Evolutionary conservation across 768 basidiomycete species (phyloP).

Genomic region (Termitomyces sp.): DNA sequence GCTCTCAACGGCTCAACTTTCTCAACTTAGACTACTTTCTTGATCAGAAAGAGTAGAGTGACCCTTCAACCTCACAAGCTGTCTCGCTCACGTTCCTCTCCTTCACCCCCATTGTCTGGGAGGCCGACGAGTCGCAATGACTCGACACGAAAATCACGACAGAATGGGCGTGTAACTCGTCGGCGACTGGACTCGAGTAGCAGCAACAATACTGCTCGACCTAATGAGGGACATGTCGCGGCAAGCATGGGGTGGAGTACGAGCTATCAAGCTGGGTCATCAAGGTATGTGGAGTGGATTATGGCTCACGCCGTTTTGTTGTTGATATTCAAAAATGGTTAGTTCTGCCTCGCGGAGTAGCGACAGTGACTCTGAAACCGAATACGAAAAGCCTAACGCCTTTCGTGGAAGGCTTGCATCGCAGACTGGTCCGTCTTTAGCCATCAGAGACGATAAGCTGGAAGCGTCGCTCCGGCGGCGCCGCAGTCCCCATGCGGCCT

Average conservation of each 20-base stretch:
- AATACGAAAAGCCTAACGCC: constrained; percentile 35
- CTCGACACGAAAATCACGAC: constrained; percentile 29
- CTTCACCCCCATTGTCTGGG: constrained; percentile 62
- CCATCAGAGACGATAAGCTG: constrained; percentile 19
- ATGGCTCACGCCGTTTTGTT: background rate
- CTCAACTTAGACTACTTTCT: background rate
- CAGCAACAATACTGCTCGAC: constrained; percentile 17
- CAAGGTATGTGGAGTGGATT: constrained; percentile 45
- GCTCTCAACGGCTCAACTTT: background rate
- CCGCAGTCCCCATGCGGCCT: constrained; percentile 27
- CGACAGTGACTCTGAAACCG: constrained; percentile 55
- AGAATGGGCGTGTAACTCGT: constrained; percentile 28
- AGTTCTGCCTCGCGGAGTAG: constrained; percentile 49
- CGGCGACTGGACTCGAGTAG: constrained; percentile 27
- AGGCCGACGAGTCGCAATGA: constrained; percentile 49
- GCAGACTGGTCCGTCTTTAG: constrained; percentile 19
- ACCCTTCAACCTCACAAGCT: constrained; percentile 40
- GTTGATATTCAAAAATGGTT: background rate
- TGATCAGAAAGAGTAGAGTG: background rate
- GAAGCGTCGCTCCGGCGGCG: constrained; percentile 22
- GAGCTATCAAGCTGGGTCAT: constrained; percentile 83
- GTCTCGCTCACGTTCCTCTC: constrained; percentile 77
- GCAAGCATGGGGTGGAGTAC: constrained; percentile 69
- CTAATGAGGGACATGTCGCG: constrained; percentile 14
- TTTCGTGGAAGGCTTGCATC: constrained; percentile 40